phyloP scores from a whole-genome alignment of 345 rosid species.

The Ricinus communis region DNA sequence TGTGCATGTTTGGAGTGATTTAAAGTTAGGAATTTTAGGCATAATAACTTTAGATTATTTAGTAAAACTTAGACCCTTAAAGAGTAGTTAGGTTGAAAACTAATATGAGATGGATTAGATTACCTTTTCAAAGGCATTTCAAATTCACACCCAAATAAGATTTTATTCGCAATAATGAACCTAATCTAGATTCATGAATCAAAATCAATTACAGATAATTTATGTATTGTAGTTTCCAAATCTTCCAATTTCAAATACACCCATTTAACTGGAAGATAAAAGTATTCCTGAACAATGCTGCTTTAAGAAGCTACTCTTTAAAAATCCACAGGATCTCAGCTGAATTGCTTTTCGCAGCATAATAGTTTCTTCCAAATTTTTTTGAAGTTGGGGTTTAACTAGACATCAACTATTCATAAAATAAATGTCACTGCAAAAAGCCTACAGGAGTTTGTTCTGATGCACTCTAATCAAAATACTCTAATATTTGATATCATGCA shows the following conservation, averaged over 20 bases:
- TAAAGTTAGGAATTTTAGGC: background rate
- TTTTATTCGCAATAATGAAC: background rate
- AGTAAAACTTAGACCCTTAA: background rate
- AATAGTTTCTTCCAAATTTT: background rate
- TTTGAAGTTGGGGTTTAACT: background rate
- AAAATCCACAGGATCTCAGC: background rate
- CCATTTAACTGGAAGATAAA: background rate
- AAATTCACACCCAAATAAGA: background rate
- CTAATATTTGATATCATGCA: background rate
- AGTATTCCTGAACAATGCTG: background rate
- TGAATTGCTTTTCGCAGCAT: background rate
- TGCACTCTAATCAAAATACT: background rate
- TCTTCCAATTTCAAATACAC: background rate
- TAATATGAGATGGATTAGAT: background rate
- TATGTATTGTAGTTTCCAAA: background rate
- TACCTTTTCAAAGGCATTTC: background rate
- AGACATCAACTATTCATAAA: background rate
- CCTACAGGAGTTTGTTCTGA: background rate
- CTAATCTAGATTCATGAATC: constrained; percentile 2
- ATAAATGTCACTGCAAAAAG: too few species aligned
- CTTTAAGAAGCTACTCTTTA: background rate
- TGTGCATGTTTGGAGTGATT: background rate
- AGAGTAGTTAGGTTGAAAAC: background rate
- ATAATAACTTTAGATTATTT: background rate
- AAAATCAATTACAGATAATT: background rate